A percentile compares a stretch with the other conserved stretches of the same genome.
These are phyloP conservation scores for Mucor saturninus DNA, from an alignment of 371 early-diverging fungal genomes.

Conservation along the genomic window DNA sequence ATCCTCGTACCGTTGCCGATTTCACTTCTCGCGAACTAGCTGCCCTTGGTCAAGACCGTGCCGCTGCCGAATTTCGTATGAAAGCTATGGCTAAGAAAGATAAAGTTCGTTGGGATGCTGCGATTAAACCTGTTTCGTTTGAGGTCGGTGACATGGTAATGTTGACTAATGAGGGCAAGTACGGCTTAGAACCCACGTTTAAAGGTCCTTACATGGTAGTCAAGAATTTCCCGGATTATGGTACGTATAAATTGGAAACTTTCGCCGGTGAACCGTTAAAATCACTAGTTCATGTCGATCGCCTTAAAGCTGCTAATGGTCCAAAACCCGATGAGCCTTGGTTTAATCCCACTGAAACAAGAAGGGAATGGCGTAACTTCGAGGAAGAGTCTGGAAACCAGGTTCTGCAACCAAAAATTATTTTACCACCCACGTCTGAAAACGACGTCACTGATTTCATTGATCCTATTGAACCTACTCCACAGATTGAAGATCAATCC, in stretches of 20 bases:
- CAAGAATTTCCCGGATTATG: not conserved
- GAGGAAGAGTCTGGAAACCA: too few relatives aligned
- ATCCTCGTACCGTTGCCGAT: not conserved
- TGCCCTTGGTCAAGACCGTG: slow-evolving; percentile 10
- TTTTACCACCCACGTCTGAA: too few relatives aligned
- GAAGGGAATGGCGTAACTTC: too few relatives aligned
- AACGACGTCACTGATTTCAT: too few relatives aligned
- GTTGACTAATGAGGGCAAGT: slow-evolving; percentile 11
- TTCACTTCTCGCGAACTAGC: slow-evolving; percentile 3
- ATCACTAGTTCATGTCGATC: slow-evolving; percentile 16
- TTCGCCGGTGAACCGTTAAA: not conserved
- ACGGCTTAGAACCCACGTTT: slow-evolving; percentile 12
- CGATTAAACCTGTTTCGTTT: slow-evolving; percentile 8
- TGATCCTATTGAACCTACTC: too few relatives aligned
- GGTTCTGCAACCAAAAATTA: too few relatives aligned
- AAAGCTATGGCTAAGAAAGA: slow-evolving; percentile 19
- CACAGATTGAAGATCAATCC: too few relatives aligned
- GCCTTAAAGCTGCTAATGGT: slow-evolving; percentile 8
- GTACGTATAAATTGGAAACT: slow-evolving; percentile 12
- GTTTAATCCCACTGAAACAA: too few relatives aligned
- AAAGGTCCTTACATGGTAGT: slow-evolving; percentile 19
- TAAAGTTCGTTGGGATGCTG: slow-evolving; percentile 27
- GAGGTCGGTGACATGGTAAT: slow-evolving; percentile 15
- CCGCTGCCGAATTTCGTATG: not conserved
- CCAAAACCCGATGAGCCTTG: not conserved